Evolutionary conservation across 108 stramenopile genomes (phyloP).

Genomic region (Aurantiochytrium sp.): DNA sequence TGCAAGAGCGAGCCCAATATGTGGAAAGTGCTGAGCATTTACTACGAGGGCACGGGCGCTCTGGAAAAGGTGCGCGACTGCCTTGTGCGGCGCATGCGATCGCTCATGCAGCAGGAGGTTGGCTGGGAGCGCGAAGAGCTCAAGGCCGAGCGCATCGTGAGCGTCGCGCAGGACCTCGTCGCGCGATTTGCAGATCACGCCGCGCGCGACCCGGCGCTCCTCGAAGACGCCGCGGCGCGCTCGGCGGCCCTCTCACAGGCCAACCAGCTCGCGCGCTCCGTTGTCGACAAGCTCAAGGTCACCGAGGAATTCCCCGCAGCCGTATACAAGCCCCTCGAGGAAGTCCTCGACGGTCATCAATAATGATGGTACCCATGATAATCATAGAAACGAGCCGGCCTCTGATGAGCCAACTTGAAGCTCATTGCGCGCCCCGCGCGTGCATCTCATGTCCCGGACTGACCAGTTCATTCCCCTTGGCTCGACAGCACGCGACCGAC

Average conservation of each 20-base stretch:
- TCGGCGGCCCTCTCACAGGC: not conserved
- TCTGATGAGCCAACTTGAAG: no score
- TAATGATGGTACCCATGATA: no score
- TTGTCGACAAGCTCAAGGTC: not conserved
- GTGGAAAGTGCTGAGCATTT: constrained; percentile 6
- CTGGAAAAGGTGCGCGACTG: not conserved
- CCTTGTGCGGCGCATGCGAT: not conserved
- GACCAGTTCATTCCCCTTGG: no score
- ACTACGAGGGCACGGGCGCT: not conserved
- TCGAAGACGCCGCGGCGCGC: not conserved
- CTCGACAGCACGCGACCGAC: no score
- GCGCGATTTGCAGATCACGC: not conserved
- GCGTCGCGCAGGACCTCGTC: not conserved
- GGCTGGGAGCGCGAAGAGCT: constrained; percentile 1
- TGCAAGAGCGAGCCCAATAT: constrained; percentile 6
- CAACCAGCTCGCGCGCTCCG: not conserved
- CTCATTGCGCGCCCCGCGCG: no score
- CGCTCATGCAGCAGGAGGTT: constrained; percentile 7
- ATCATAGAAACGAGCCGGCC: no score
- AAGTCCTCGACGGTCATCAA: not conserved
- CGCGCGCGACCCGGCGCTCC: not conserved
- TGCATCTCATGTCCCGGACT: no score
- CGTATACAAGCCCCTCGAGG: not conserved
- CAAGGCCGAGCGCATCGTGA: constrained; percentile 1
- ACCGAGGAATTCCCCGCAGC: not conserved